A percentile compares a stretch with the other conserved stretches of the same genome.
These are phyloP conservation scores for Saturnispora bothae DNA, from an alignment of 805 yeast species.

Conservation along the genomic window DNA sequence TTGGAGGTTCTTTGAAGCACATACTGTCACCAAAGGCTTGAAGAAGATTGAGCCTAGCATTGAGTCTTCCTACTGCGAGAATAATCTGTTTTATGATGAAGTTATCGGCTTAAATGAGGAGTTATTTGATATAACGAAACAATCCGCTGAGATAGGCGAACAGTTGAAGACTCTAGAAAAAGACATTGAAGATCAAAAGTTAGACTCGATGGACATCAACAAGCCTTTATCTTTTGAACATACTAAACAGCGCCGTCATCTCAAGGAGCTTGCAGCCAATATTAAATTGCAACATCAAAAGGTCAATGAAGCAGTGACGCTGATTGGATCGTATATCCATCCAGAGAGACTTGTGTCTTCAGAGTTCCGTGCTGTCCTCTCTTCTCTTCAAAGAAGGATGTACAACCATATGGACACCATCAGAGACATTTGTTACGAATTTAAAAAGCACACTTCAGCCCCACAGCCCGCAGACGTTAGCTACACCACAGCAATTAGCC, in stretches of 20 bases:
- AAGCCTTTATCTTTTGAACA: conserved; percentile 18
- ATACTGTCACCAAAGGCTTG: conserved; percentile 13
- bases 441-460: background rate
- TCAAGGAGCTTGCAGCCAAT: conserved; percentile 12
- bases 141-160: conserved; percentile 8
- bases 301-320: conserved; percentile 19
- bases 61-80: background rate
- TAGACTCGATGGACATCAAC: background rate
- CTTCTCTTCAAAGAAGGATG: conserved; percentile 20
- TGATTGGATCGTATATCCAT: conserved; percentile 21
- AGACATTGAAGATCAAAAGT: conserved; percentile 1
- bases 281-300: conserved; percentile 11
- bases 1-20: conserved; percentile 26
- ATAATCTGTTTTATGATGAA: background rate
- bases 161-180: conserved; percentile 8
- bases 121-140: conserved; percentile 7
- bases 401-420: conserved; percentile 14
- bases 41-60: conserved; percentile 3
- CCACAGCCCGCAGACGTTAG: background rate
- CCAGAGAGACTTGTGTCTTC: conserved; percentile 22
- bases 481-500: background rate
- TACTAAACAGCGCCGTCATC: conserved; percentile 11
- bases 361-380: conserved; percentile 21
- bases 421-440: conserved; percentile 14
- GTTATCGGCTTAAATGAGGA: conserved; percentile 4